Base-by-base conservation (phyloP, 805 yeast species). In the Suhomyces sp. region DNA sequence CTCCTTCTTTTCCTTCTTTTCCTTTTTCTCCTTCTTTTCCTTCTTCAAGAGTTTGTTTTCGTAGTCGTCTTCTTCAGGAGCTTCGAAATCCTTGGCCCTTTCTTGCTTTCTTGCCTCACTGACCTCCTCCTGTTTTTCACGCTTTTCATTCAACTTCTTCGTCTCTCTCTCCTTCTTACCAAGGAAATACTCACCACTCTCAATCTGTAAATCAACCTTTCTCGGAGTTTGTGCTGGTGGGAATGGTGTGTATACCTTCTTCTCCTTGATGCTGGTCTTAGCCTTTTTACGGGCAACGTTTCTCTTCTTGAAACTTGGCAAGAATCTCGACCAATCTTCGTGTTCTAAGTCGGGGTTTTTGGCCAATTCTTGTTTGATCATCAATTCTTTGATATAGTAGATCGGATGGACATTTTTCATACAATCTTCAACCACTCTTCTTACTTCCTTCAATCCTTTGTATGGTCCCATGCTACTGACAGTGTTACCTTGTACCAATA, bases 341-440 rank as follows among this genome's bases (percentile, higher is more conserved):
- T 89, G 78, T 27, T 96, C 97, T 57, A 94, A 79, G 62, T 94
- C 98, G 9, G 99, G 99, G 64, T 89, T 90, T 74, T 91, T 89
- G 29, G 96, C 89, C 56, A 94, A 78, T 72, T 94, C 99, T 69
- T 94, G 87, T 73, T 92, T 93, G 67, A 94, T 93, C 99, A 94
- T 94, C 55, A 94, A 78, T 69, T 94, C 99, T 69, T 94, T 94
- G 65, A 94, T 93, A 68, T 94, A 93, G 72, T 94, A 94, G 55
- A 94, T 93, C n/a, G 99, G 99, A 68, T 94, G 99, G 12, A 94
- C 79, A 62, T 94, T 94, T 65, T 80, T 84, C 99, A 94, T 94
- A 71, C 98, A 94, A 67, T 94, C 99, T 68, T 93, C 98, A 40
- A 94, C 96, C 31, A 94, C 91, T 65, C 98, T 82, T 71, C 98